A percentile compares a stretch with the other conserved stretches of the same genome.
Evolutionary conservation across 2,329 filamentous ascomycete species (phyloP).

Genomic region (Xylariaceae sp.): DNA sequence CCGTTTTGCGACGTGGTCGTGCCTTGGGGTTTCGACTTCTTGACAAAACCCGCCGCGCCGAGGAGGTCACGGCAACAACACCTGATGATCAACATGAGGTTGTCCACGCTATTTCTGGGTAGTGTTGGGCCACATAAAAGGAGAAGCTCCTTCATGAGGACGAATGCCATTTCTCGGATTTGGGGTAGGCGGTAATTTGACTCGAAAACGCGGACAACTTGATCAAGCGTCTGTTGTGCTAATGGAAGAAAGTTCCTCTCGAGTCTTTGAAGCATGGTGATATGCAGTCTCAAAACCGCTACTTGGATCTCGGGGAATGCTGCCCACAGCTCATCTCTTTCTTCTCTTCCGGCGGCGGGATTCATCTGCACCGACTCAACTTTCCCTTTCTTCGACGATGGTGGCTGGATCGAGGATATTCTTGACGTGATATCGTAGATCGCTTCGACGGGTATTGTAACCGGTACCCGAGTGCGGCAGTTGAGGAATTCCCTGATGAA

Average conservation of each 20-base stretch:
- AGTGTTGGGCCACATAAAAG: constrained; percentile 61
- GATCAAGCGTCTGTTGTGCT: constrained; percentile 63
- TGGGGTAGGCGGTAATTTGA: constrained; percentile 48
- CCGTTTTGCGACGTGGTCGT: constrained; percentile 34
- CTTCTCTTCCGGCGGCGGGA: constrained; percentile 70
- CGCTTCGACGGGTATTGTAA: constrained; percentile 63
- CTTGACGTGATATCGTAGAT: constrained; percentile 67
- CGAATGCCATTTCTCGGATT: constrained; percentile 60
- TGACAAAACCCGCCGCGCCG: constrained; percentile 47
- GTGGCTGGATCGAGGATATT: constrained; percentile 62
- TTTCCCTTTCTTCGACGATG: constrained; percentile 42
- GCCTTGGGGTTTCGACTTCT: constrained; percentile 32
- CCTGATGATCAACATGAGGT: constrained; percentile 59
- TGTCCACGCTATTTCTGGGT: constrained; percentile 60
- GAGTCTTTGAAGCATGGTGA: constrained; percentile 55
- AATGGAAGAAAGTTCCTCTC: constrained; percentile 55
- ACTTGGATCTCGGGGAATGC: constrained; percentile 71
- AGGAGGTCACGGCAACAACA: constrained; percentile 73
- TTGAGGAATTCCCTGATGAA: constrained; percentile 62
- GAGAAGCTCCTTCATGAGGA: constrained; percentile 55
- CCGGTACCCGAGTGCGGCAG: constrained; percentile 59
- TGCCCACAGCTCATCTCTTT: constrained; percentile 74
- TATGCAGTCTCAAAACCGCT: constrained; percentile 61
- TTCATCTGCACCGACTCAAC: constrained; percentile 59
- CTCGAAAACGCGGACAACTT: constrained; percentile 67